Evolutionary conservation across 768 basidiomycete species (phyloP).

Genomic region (Termitomyces sp.): DNA sequence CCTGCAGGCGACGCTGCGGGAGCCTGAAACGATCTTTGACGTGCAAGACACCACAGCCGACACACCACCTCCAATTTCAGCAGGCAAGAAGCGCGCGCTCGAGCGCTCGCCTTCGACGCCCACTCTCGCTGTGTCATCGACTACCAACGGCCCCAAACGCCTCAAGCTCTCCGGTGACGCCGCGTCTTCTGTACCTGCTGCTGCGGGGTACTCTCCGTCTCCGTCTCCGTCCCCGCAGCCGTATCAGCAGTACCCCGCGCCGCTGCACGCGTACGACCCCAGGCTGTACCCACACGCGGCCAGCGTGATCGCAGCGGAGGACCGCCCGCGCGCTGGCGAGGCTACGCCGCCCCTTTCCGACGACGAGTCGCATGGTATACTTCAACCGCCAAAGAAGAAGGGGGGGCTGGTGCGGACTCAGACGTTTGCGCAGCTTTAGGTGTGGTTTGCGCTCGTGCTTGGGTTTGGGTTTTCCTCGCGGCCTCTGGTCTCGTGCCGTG

Average conservation of each 20-base stretch:
- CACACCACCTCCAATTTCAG: not conserved
- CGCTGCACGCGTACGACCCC: conserved; percentile 28
- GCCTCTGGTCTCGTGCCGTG: too few species aligned
- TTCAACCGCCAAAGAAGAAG: conserved; percentile 12
- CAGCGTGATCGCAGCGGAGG: conserved; percentile 20
- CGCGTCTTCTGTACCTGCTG: not conserved
- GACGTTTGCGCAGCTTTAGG: conserved; percentile 25
- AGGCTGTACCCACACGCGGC: conserved; percentile 30
- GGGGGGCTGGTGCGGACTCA: conserved; percentile 25
- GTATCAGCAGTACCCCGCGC: conserved; percentile 26
- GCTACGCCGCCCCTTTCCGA: conserved; percentile 8
- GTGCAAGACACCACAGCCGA: too few species aligned
- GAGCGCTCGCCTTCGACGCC: conserved; percentile 6
- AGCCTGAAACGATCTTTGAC: too few species aligned
- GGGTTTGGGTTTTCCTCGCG: too few species aligned
- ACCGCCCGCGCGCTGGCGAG: conserved; percentile 11
- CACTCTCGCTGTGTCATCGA: too few species aligned
- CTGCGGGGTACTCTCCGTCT: too few species aligned
- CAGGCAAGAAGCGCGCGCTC: conserved; percentile 10
- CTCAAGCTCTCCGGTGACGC: conserved; percentile 1
- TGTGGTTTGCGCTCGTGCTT: too few species aligned
- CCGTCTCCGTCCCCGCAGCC: too few species aligned
- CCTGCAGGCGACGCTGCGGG: too few species aligned
- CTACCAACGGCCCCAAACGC: conserved; percentile 6
- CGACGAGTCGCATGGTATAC: conserved; percentile 14